Base-by-base conservation (phyloP, 768 basidiomycete genomes). In the Udeniomyces megalosporus region DNA sequence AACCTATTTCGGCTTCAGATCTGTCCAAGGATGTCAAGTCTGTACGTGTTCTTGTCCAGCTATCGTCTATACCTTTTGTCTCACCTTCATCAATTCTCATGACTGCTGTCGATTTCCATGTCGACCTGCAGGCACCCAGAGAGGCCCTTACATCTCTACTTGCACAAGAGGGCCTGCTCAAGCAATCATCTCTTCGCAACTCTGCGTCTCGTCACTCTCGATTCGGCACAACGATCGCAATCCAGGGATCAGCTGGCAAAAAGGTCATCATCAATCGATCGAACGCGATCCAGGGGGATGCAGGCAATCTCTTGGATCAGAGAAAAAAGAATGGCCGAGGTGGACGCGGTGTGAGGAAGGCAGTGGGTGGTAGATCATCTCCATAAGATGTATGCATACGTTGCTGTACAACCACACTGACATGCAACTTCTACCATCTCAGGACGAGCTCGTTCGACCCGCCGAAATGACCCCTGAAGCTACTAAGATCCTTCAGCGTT, bases 221-320 rank as follows among this genome's bases (percentile, higher is more conserved):
- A 52, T 99, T 99, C 73, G 95, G 95, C 1, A 97, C 95, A 2
- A 97, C 92, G 10, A 84, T 97, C 66, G 76, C 85, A 24, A 84
- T 99, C 58, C 76, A 86, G 15, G 56, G 28, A 35, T 51, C 32
- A 20, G n/a, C 34, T 34, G 75, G 74, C 20, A 71, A 75, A 49
- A 69, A 71, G 64, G 73, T 75, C 53, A 81, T 96, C 50, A 77
- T 96, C 54, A 89, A 95, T 73, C 82, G 85, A 61, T 86, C 92
- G 70, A 81, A 84, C 69, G 89, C 88, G 7, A 78, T 92, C 66
- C 80, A 77, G 29, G 77, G 72, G 22, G 85, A 86, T 54, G 77
- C 86, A 2, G 83, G 82, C 26, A 78, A 76, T 47, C 77, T 89
- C 58, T 75, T 91, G 71, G 88, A 91, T 70, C 76, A 84, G 69